Evolutionary conservation across 805 yeast species (phyloP).

Genomic region (Candida odintsovae): DNA sequence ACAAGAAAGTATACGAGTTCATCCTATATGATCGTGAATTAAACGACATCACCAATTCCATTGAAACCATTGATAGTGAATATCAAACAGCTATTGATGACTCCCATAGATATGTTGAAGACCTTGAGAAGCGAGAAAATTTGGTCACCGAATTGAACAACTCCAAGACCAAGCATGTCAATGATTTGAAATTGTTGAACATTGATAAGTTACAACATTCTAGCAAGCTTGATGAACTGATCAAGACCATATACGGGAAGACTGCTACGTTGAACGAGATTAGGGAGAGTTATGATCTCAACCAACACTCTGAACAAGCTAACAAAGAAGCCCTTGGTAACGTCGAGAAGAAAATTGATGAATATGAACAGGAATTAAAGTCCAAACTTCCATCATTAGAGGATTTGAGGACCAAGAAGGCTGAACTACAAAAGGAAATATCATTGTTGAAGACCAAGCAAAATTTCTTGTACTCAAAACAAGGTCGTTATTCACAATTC

Average conservation of each 20-base stretch:
- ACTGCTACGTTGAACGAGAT: conserved; percentile 38
- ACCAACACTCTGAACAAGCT: conserved; percentile 28
- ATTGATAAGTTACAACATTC: conserved; percentile 55
- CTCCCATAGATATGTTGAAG: conserved; percentile 48
- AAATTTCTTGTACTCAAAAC: conserved; percentile 59
- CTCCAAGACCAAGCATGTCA: conserved; percentile 40
- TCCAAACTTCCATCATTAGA: conserved; percentile 37
- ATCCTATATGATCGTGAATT: conserved; percentile 75
- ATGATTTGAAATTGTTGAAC: conserved; percentile 43
- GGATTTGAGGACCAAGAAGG: conserved; percentile 35
- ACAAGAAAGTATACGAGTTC: conserved; percentile 64
- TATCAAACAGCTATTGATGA: conserved; percentile 45
- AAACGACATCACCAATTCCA: conserved; percentile 49
- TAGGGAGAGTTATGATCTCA: conserved; percentile 29
- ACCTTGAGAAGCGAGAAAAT: conserved; percentile 57
- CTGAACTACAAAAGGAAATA: conserved; percentile 32
- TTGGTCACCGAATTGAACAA: conserved; percentile 39
- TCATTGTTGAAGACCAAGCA: conserved; percentile 44
- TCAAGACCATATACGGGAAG: conserved; percentile 43
- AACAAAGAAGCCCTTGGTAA: conserved; percentile 15
- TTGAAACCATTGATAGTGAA: conserved; percentile 55
- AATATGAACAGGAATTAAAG: conserved; percentile 33
- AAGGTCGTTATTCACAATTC: conserved; percentile 63
- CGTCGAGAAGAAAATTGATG: conserved; percentile 21
- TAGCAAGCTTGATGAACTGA: conserved; percentile 41